Evolutionary conservation across 2,329 filamentous ascomycete genomes (phyloP), one percentile per base, ranked within the genome.

Genomic region (Fusarium nanum): DNA sequence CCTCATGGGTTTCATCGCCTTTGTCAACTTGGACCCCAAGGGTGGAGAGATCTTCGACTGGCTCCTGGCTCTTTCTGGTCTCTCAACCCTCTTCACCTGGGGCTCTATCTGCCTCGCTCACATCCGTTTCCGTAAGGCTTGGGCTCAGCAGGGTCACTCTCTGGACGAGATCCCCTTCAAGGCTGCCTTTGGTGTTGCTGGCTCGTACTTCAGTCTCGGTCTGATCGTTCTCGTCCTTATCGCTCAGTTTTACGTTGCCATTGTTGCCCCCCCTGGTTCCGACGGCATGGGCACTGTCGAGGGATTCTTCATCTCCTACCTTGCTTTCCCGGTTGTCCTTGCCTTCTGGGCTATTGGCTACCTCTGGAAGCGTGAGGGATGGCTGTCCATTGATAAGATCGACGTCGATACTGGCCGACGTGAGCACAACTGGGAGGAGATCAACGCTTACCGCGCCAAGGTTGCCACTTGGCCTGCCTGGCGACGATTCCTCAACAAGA

Each of bases 361-460:
- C 76, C 47, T 88, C 66, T 92, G 90, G 90, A 92, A 92, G 83
- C 82, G 88, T 49, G 78, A 83, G 50, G 86, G 86, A 23, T 91
- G 87, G 86, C 81, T 90, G 63, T 83, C 78, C 37, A 82, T 86
- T 3, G 77, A 82, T 34, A 81, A 92, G 67, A 92, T 93, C 70
- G 90, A 93, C 72, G 83, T 93, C 58, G 90, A 92, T 76, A 86
- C 85, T 57, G 90, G 89, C 54, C 86, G 90, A 60, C 85, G 90
- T 69, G 86, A 89, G 78, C 84, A 91, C 60, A 86, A 92, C 76
- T 91, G 88, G 88, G 88, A 90, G 13, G 81, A 81, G 42, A 89
- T 91, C 79, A 86, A 90, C 76, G 84, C 80, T 40, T 82, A 85
- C 73, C 83, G 84, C 30, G 84, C 81, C 40, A 76, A 82, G 77